These are phyloP conservation scores for Akanthomyces uredinophilus DNA, from an alignment of 2,329 filamentous ascomycete species.

Conservation along the genomic window DNA sequence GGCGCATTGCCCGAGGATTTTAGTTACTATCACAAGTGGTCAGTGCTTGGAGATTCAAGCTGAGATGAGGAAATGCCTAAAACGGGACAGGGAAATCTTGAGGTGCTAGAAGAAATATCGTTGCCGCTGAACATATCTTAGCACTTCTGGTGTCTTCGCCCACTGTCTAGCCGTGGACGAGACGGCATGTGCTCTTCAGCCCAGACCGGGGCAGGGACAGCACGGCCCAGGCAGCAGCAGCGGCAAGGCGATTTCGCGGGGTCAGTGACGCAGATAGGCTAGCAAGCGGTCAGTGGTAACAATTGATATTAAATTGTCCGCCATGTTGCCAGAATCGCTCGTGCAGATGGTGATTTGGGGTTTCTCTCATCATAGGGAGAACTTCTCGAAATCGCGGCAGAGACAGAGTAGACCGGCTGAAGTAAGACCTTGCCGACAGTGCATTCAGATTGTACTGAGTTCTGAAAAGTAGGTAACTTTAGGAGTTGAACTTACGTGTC, in stretches of 20 bases:
- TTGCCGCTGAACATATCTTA: too few relatives aligned
- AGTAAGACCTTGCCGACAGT: not conserved
- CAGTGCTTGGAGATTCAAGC: not conserved
- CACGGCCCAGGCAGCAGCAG: not conserved
- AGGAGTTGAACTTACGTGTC: not conserved
- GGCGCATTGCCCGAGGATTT: not conserved
- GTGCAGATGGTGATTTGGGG: not conserved
- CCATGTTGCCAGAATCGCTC: not conserved
- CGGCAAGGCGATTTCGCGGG: not conserved
- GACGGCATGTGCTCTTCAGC: not conserved
- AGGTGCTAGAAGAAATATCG: too few relatives aligned
- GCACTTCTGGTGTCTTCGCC: too few relatives aligned
- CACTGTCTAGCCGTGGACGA: not conserved
- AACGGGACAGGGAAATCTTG: not conserved
- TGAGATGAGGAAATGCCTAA: not conserved
- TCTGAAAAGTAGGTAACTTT: not conserved
- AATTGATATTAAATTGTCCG: not conserved
- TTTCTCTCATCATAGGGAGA: not conserved
- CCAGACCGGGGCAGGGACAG: not conserved
- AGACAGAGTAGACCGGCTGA: not conserved
- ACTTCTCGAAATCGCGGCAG: not conserved
- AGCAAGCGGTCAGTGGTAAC: too few relatives aligned
- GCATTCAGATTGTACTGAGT: not conserved
- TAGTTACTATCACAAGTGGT: not conserved
- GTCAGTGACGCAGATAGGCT: not conserved